A percentile compares a stretch with the other conserved stretches of the same genome.
Evolutionary conservation across 345 rosid genomes (phyloP).

Genomic region (Microthlaspi erraticum): DNA sequence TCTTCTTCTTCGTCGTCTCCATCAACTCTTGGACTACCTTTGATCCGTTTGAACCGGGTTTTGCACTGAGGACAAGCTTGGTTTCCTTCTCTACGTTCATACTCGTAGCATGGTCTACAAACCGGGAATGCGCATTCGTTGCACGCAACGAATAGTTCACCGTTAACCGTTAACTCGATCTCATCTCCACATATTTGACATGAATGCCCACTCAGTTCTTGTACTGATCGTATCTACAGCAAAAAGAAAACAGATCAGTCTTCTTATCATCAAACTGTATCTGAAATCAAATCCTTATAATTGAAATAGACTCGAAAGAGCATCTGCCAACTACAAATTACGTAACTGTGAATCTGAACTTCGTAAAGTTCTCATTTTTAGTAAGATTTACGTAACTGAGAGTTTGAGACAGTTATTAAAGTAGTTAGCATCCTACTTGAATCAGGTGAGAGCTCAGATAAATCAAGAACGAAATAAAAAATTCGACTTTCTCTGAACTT

Average conservation of each 20-base stretch:
- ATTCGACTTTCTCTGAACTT: neutral
- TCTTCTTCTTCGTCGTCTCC: conserved; percentile 99
- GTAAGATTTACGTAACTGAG: neutral
- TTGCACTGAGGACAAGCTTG: conserved; percentile 98
- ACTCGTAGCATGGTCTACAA: conserved; percentile 91
- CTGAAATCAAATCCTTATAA: neutral
- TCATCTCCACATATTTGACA: conserved; percentile 95
- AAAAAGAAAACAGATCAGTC: conserved; percentile 26
- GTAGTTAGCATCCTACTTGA: neutral
- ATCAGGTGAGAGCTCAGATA: conserved; percentile 11
- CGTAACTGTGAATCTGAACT: neutral
- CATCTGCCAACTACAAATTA: neutral
- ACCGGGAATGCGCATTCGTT: conserved; percentile 99
- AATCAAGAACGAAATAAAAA: neutral
- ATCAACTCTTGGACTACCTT: conserved; percentile 94
- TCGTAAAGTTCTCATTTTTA: neutral
- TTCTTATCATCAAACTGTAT: conserved; percentile 13
- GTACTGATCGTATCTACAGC: conserved; percentile 81
- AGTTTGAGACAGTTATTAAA: neutral
- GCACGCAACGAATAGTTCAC: conserved; percentile 93
- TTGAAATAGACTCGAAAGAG: neutral
- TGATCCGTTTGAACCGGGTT: conserved; percentile 84
- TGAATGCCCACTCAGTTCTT: conserved; percentile 85
- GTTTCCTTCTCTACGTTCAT: conserved; percentile 95
- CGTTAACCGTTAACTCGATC: conserved; percentile 69